Evolutionary conservation across 306 rosid species (phyloP).

Genomic region (Boehmeria nivea): DNA sequence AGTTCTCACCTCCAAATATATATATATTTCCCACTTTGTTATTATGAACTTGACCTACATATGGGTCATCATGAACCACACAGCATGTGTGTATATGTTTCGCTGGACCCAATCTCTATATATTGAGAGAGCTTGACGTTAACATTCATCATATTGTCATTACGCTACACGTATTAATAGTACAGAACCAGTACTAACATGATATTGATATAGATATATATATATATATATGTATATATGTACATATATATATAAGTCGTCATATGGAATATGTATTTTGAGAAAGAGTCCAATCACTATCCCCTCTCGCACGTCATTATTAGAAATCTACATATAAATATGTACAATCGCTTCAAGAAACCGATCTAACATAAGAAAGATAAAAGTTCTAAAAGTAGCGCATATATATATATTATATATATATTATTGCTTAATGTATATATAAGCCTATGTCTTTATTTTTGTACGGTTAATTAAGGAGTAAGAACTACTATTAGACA

Average conservation of each 20-base stretch:
- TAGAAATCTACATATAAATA: neutral
- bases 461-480: too few species aligned
- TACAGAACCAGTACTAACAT: slow-evolving; percentile 28
- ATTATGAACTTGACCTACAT: slow-evolving; percentile 15
- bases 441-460: too few species aligned
- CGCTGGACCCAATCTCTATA: slow-evolving; percentile 4
- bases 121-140: slow-evolving; percentile 6
- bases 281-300: slow-evolving; percentile 32
- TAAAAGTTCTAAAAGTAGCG: neutral
- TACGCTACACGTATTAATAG: slow-evolving; percentile 24
- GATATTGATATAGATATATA: neutral
- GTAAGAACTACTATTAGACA: too few species aligned
- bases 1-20: neutral
- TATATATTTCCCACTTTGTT: neutral
- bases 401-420: too few species aligned
- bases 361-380: neutral
- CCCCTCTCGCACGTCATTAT: slow-evolving; percentile 15
- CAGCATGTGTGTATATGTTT: slow-evolving; percentile 26
- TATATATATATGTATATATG: neutral
- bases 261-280: slow-evolving; percentile 27
- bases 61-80: slow-evolving; percentile 26
- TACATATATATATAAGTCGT: slow-evolving; percentile 24
- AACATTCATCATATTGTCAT: slow-evolving; percentile 11
- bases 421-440: too few species aligned
- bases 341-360: slow-evolving; percentile 1